Base-by-base conservation (phyloP, 2,329 filamentous ascomycete genomes). In the Pseudogymnoascus sp. region DNA sequence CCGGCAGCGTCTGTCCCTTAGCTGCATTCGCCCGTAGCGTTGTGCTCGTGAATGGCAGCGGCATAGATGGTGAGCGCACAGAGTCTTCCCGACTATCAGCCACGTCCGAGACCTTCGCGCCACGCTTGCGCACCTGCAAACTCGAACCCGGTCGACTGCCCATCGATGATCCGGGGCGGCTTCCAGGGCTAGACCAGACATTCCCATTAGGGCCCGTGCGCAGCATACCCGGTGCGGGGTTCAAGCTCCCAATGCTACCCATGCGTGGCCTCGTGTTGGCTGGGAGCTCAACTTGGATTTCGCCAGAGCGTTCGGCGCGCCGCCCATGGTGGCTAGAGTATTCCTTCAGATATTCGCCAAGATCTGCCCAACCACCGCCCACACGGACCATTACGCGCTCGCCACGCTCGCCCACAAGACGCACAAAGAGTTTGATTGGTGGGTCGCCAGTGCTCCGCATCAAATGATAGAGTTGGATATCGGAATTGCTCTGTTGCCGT, bases 381-480 rank as follows among this genome's bases (percentile, higher is more conserved):
- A 99, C 93, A 37, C 94, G 89, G 6, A 99, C 94, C 94, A 99
- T 97, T 65, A 97, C 92, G 61, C 94, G 86, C 75, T 97, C 92
- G 14, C 90, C 91, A 63, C 86, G 82, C 73, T 96, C 92, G 60
- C 94, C 94, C 2, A 99, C 92, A 1, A 92, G 87, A 14, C 94
- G 89, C 61, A 99, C 92, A 71, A 95, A 96, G 4, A 99, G 84
- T 76, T 97, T 97, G 72, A 97, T 92, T 0, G 94, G 94, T 11
- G 91, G 85, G 67, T 94, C 88, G 63, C 90, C 90, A 37, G 88
- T 91, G 16, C 89, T 87, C 59, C 92, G 86, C 12, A 91, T 91
- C 38, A 99, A 83, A 75, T 97, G 92, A 70, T 97, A 99, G 2
- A 97, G 81, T 74, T 92, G 92, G 71, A 96, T 93, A 65, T 93